Evolutionary conservation across 1,139 yeast species (phyloP).

Genomic region (Pichia sp.): DNA sequence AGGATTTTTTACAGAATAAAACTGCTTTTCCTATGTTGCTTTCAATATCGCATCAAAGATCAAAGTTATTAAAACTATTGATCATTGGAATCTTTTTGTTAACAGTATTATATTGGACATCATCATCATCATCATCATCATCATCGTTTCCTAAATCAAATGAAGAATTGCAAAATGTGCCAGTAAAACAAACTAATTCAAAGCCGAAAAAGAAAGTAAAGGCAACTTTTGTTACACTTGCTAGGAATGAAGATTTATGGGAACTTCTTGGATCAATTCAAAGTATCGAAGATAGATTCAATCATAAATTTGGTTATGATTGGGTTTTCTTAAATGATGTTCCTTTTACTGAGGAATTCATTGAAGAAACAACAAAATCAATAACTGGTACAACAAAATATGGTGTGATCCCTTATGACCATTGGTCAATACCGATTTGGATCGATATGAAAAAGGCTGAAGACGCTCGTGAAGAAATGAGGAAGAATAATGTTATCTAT

Average conservation of each 20-base stretch:
- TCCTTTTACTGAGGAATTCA: slow-evolving; percentile 38
- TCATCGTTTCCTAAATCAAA: neutral
- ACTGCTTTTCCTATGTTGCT: too few relatives aligned
- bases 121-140: neutral
- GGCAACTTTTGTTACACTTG: slow-evolving; percentile 66
- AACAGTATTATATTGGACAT: neutral
- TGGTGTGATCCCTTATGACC: slow-evolving; percentile 38
- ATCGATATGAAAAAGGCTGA: slow-evolving; percentile 56
- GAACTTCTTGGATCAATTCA: slow-evolving; percentile 52
- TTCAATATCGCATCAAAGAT: too few relatives aligned
- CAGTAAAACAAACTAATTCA: neutral
- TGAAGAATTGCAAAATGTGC: too few relatives aligned
- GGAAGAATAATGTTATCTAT: slow-evolving; percentile 10
- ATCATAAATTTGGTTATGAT: slow-evolving; percentile 53
- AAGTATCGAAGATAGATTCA: slow-evolving; percentile 66
- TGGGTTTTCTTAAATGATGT: slow-evolving; percentile 66
- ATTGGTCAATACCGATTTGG: slow-evolving; percentile 50
- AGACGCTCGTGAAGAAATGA: slow-evolving; percentile 18
- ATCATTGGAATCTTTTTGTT: slow-evolving; percentile 1
- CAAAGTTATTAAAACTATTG: too few relatives aligned
- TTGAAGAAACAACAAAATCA: slow-evolving; percentile 28
- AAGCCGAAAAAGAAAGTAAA: slow-evolving; percentile 25
- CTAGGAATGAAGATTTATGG: slow-evolving; percentile 57
- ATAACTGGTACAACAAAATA: slow-evolving; percentile 39
- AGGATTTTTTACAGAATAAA: too few relatives aligned